A percentile compares a stretch with the other conserved stretches of the same genome.
These are phyloP conservation scores for Hypoxylon sp. DNA, from an alignment of 2,329 filamentous ascomycete genomes.

Conservation along the genomic window DNA sequence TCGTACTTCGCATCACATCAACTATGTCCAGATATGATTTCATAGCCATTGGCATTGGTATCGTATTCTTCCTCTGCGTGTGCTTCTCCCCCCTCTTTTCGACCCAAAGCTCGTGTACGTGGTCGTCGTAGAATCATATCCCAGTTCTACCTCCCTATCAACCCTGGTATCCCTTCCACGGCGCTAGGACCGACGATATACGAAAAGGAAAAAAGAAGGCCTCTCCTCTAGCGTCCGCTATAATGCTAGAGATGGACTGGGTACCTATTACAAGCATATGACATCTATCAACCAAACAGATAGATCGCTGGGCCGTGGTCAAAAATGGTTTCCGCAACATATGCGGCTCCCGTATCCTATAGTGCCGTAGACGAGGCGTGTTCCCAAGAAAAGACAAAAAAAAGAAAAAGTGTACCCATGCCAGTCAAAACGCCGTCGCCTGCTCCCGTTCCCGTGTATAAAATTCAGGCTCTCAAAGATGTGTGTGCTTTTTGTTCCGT, in stretches of 20 bases:
- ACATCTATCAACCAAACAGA: neutral
- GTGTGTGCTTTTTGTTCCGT: constrained; percentile 8
- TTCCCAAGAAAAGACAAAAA: neutral
- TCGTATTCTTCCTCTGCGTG: neutral
- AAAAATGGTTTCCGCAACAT: neutral
- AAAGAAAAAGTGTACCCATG: neutral
- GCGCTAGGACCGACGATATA: neutral
- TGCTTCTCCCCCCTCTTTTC: neutral
- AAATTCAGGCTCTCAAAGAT: constrained; percentile 12
- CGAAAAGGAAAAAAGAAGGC: neutral
- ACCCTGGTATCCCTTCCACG: neutral
- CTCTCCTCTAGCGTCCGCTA: neutral
- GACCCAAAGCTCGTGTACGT: constrained; percentile 6
- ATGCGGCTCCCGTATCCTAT: neutral
- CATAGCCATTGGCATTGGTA: constrained; percentile 9
- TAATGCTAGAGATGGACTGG: neutral
- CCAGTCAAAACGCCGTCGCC: constrained; percentile 24
- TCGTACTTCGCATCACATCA: constrained; percentile 13
- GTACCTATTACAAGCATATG: neutral
- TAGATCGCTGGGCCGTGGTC: neutral
- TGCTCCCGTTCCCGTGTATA: neutral
- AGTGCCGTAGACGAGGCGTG: neutral
- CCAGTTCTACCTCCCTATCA: neutral
- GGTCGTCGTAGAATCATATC: neutral
- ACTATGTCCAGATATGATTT: neutral